Evolutionary conservation across 179 eudicot species (phyloP), one percentile per base, ranked within the genome.

Genomic region (Sideroxylon spinosum): DNA sequence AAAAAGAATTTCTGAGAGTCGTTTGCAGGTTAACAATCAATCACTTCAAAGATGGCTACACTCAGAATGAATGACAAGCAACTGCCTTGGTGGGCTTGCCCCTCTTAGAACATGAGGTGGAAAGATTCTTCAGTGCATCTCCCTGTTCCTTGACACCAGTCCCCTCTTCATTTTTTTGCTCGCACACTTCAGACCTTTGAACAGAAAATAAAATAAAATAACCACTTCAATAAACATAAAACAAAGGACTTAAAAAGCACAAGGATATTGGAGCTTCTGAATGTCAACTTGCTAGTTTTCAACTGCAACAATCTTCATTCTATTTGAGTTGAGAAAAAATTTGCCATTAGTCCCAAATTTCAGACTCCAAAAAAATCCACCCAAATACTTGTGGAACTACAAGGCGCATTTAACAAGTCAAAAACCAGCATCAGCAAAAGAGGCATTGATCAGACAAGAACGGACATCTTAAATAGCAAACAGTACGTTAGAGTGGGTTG

Each of bases 321-420:
- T 1, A 37, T 52, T 52, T 14, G 16, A 2, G 16, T 14, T 52
- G 12, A 52, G 55, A 52, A 52, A 52, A 37, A 37, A 37, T 3
- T 37, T 37, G 44, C 3, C 44, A 37, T 37, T 52, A 52, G 16
- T 52, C 56, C 16, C 56, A 52, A 52, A 1, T 52, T 52, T 52
- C 14, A 52, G 56, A 52, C 12, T 26, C 37, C 9, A 28, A 26
- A 50, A 64, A 2, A 50, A 65, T 53, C 61, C 32, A 75, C n/a
- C 46, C 44, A 26, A 49, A 50, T 9, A 76, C 14, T 49, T 16
- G 48, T 64, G 48, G 60, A 75, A 64, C 71, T 63, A 64, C 60
- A 28, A 63, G 55, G 23, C 20, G 44, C 32, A 62, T 26, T 29
- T 28, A 62, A 48, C 52, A 59, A 59, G 20, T 59, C 14, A 28